phyloP scores from a whole-genome alignment of 108 stramenopile genomes.

The Conticribra guillardii region DNA sequence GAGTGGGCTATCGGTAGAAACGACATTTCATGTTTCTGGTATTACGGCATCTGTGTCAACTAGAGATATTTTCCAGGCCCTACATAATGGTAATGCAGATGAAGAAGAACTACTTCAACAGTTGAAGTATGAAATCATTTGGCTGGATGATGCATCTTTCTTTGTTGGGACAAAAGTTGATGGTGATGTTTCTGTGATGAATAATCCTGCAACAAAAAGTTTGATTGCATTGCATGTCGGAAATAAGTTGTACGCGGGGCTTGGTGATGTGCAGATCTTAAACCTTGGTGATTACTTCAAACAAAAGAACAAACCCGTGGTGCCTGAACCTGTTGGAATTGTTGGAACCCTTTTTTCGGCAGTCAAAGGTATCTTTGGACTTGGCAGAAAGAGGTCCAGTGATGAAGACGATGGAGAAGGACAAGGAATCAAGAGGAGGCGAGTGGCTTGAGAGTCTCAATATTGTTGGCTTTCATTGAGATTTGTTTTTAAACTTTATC shows the following conservation, averaged over 20 bases:
- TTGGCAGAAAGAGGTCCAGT: not conserved
- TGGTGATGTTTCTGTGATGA: slow-evolving; percentile 2
- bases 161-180: slow-evolving; percentile 57
- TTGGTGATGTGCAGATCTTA: slow-evolving; percentile 25
- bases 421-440: slow-evolving; percentile 18
- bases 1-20: slow-evolving; percentile 53
- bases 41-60: slow-evolving; percentile 70
- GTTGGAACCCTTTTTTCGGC: slow-evolving; percentile 7
- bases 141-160: slow-evolving; percentile 78
- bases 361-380: slow-evolving; percentile 6
- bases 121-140: slow-evolving; percentile 78
- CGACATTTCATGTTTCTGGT: slow-evolving; percentile 66
- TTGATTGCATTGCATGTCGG: slow-evolving; percentile 29
- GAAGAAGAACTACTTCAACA: slow-evolving; percentile 47
- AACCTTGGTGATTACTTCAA: slow-evolving; percentile 33
- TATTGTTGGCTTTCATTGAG: not conserved
- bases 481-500: not conserved
- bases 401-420: not conserved
- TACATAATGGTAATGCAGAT: slow-evolving; percentile 37
- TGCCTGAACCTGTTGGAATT: slow-evolving; percentile 13
- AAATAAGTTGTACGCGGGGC: slow-evolving; percentile 27
- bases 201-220: slow-evolving; percentile 12
- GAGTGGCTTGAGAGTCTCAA: slow-evolving; percentile 8
- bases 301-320: slow-evolving; percentile 1
- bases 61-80: slow-evolving; percentile 64